These are phyloP conservation scores for sunflower (Helianthus annuus) DNA, from an alignment of 129 eudicot species.

Conservation along the genomic window DNA sequence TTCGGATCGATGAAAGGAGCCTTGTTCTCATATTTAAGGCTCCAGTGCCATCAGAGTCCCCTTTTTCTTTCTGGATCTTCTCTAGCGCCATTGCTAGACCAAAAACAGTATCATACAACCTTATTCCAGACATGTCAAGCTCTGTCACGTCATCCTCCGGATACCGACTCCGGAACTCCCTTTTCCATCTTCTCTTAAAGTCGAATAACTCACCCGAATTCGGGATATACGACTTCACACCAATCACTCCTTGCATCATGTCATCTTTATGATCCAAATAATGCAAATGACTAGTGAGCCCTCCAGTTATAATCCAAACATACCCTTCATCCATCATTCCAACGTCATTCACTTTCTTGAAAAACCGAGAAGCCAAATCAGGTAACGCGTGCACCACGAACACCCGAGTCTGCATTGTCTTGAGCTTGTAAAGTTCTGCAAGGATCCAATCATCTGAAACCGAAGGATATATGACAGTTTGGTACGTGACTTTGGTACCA, in stretches of 20 bases:
- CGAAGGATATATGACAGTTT: not conserved
- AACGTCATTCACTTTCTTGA: not conserved
- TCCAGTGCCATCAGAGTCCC: not conserved
- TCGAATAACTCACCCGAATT: not conserved
- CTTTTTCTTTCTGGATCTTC: not conserved
- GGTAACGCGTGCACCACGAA: slow-evolving; percentile 11
- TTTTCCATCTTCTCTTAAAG: slow-evolving; percentile 1
- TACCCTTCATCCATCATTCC: slow-evolving; percentile 19
- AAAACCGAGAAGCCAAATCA: not conserved
- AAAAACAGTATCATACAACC: slow-evolving; percentile 11
- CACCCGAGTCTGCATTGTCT: slow-evolving; percentile 20
- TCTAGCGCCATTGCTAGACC: slow-evolving; percentile 11
- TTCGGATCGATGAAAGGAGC: slow-evolving; percentile 4
- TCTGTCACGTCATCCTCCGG: not conserved
- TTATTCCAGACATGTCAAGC: not conserved
- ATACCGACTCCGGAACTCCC: not conserved
- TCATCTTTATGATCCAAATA: slow-evolving; percentile 7
- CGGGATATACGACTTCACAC: slow-evolving; percentile 3
- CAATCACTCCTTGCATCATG: not conserved
- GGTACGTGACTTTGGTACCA: slow-evolving; percentile 10
- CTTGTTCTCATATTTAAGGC: not conserved
- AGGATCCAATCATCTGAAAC: slow-evolving; percentile 3
- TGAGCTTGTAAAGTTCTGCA: slow-evolving; percentile 3
- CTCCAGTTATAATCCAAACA: slow-evolving; percentile 9
- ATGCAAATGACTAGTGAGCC: not conserved